A percentile compares a stretch with the other conserved stretches of the same genome.
Conservation (phyloP, 768 basidiomycete species). For the Phlebiopsis flavidoalba region DNA sequence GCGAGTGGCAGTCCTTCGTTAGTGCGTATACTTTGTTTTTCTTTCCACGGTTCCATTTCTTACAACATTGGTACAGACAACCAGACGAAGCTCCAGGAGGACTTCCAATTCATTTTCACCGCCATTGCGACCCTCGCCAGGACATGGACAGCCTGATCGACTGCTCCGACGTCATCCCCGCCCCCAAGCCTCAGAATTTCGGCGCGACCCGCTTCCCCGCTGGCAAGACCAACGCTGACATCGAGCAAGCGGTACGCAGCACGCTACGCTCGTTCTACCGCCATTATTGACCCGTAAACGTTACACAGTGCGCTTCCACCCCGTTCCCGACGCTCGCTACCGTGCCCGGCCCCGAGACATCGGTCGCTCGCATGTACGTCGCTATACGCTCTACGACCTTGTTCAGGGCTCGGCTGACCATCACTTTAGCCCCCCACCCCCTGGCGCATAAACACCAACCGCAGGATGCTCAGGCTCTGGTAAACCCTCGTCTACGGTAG, state of each 20-base stretch:
- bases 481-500: too few relatives aligned
- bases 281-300: too few relatives aligned
- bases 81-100: constrained; percentile 14
- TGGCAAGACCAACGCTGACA: constrained; percentile 15
- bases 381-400: neutral
- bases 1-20: constrained; percentile 14
- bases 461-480: too few relatives aligned
- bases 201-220: constrained; percentile 16
- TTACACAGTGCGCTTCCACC: constrained; percentile 12
- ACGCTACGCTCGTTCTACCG: too few relatives aligned
- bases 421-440: too few relatives aligned
- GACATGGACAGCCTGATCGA: constrained; percentile 15
- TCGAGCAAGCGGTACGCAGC: constrained; percentile 22
- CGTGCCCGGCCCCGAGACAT: constrained; percentile 25
- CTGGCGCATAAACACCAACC: too few relatives aligned
- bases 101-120: constrained; percentile 17
- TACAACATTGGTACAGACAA: constrained; percentile 11
- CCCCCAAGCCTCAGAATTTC: constrained; percentile 6
- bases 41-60: neutral
- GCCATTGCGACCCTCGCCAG: constrained; percentile 17
- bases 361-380: constrained; percentile 14
- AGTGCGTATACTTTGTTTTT: neutral
- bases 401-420: too few relatives aligned
- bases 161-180: constrained; percentile 23
- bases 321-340: constrained; percentile 19